Base-by-base conservation (phyloP, 148 eudicot genomes). In the Rhododendron kiyosumense region DNA sequence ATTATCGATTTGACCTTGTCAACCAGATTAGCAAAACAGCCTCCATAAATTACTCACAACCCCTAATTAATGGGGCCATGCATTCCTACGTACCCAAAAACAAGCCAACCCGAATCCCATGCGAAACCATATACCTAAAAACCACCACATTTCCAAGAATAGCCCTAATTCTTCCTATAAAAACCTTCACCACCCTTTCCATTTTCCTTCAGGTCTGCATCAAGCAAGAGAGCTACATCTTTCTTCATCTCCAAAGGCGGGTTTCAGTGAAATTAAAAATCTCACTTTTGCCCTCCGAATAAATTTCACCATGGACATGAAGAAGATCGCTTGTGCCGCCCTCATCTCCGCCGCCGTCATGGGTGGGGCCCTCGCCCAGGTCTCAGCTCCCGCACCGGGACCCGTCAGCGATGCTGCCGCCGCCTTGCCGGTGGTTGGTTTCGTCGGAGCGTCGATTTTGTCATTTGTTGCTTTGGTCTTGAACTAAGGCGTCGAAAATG, bases 281-380 rank as follows among this genome's bases (percentile, higher is more conserved):
- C 69, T 49, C 69, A 26, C 30, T 48, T 18, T 38, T 6, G 0
- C 26, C 26, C 43, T 41, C 34, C 84, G 0, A 52, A 59, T 48
- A 13, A 43, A 13, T 45, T n/a, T 41, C 54, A 73, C 12, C 85
- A 83, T 83, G 85, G 80, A 74, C 30, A 71, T 71, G 81, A 74
- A 71, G 79, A 81, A 86, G 88, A 81, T 86, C 43, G 84, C 84
- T 77, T 86, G 87, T 41, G 79, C 84, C 22, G 81, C 78, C 81
- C 84, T 86, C 81, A 73, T 86, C 38, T 71, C 69, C 1, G 84
- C 87, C 30, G 79, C 84, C 41, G 6, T 69, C 73, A 7, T 71
- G 45, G 43, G 79, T 5, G 30, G 81, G 11, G 81, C 83, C 80
- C 22, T 86, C 14, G 87, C 87, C 7, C 79, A 81, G 73, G 69